Conservation (phyloP, 805 yeast genomes). For the Hanseniaspora guilliermondii region DNA sequence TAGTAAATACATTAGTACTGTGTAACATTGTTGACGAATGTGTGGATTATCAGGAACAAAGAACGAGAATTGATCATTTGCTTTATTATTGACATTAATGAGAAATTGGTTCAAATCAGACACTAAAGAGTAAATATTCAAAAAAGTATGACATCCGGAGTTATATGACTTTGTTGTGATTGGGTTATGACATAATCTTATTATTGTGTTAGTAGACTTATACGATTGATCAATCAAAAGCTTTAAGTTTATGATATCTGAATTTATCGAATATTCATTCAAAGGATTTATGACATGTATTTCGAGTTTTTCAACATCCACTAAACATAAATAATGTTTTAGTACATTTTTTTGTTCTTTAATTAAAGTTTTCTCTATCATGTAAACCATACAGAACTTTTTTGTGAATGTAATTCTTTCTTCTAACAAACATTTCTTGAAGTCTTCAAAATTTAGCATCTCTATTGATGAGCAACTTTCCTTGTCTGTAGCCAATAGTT, state of each 20-base stretch:
- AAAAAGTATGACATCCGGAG: slow-evolving; percentile 7
- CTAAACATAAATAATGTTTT: slow-evolving; percentile 3
- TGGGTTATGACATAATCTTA: slow-evolving; percentile 1
- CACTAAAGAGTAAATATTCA: slow-evolving; percentile 7
- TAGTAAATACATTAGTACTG: background rate
- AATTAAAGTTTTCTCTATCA: background rate
- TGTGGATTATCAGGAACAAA: slow-evolving; percentile 6
- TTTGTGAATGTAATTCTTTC: background rate
- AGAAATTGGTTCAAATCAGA: background rate
- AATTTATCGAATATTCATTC: background rate
- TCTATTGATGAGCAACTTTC: background rate
- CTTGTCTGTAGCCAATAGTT: background rate
- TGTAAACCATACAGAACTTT: background rate
- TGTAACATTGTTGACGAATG: slow-evolving; percentile 1
- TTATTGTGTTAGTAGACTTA: background rate
- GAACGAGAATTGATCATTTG: slow-evolving; percentile 6
- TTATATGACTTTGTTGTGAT: background rate
- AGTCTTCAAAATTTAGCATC: background rate
- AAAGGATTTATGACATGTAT: slow-evolving; percentile 9
- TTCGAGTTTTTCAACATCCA: background rate
- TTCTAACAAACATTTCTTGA: background rate
- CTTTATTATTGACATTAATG: background rate
- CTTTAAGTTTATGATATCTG: slow-evolving; percentile 1
- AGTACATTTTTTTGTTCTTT: background rate
- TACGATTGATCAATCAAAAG: background rate